Evolutionary conservation across 2,329 filamentous ascomycete genomes (phyloP), one percentile per base, ranked within the genome.

Genomic region (Xylaria sp.): DNA sequence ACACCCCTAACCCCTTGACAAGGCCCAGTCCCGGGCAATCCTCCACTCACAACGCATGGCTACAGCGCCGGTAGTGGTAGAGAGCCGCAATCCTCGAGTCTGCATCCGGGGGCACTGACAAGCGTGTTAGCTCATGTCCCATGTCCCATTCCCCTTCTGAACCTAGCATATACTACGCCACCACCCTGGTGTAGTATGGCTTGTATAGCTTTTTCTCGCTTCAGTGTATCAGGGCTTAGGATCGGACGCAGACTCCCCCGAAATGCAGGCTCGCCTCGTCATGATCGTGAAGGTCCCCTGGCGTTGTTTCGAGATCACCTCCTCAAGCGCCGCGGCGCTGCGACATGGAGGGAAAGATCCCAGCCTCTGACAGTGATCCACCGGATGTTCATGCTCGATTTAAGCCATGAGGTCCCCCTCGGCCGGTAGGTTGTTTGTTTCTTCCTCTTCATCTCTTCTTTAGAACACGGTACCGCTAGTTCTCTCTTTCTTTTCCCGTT

Each of bases 241-340:
- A 77, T 78, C 77, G 77, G 78, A 78, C 75, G 72, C 71, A 71
- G 70, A 73, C 70, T 70, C 72, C 73, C 70, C 76, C 76, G 76
- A 76, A 68, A 72, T 69, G 74, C 71, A 73, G 74, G 72, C 72
- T 70, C 70, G 73, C 66, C 72, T 70, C 52, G 72, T 72, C 74
- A 73, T 78, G 76, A 75, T 77, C 77, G 77, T 78, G 78, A 78
- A 75, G 76, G 78, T 77, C 74, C 60, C 73, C 76, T 79, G 71
- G 74, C 76, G 73, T 71, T 79, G 82, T 84, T 83, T 84, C 82
- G 81, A 82, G 78, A 78, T 74, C 69, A 65, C 80, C 79, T 80
- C 73, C 75, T 73, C 76, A 65, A 23, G 60, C 48, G 62, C 63
- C 28, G 55, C 59, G 70, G 77, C 77, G 76, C 74, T 75, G 73